phyloP scores from a whole-genome alignment of 1,139 yeast species.

The Trichomonascaceae sp. region DNA sequence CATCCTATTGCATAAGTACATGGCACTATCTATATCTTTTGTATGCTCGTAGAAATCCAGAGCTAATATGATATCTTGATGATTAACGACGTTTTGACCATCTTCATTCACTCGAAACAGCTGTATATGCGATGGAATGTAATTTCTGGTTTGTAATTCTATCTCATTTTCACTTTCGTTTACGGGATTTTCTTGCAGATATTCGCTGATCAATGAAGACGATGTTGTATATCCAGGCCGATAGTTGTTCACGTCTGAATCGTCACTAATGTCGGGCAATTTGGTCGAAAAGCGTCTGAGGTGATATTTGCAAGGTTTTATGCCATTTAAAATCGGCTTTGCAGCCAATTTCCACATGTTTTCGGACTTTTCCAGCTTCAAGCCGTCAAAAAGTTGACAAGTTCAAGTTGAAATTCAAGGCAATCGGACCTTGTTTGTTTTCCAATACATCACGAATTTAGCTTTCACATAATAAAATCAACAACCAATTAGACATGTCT shows the following conservation, averaged over 20 bases:
- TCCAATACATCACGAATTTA: background rate
- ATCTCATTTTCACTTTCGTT: no score
- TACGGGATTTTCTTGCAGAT: background rate
- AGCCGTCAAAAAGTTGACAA: background rate
- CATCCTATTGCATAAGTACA: constrained; percentile 16
- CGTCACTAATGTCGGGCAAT: background rate
- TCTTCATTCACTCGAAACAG: background rate
- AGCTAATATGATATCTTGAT: background rate
- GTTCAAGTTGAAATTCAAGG: background rate
- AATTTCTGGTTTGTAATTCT: background rate
- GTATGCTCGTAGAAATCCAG: background rate
- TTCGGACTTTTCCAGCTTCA: background rate
- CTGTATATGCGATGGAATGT: background rate
- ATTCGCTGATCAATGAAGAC: background rate
- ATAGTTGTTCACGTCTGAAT: background rate
- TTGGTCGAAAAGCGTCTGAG: background rate
- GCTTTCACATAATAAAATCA: background rate
- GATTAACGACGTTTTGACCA: background rate
- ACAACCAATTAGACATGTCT: background rate
- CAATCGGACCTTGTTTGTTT: background rate
- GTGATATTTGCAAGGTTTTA: background rate
- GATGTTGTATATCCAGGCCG: constrained; percentile 4
- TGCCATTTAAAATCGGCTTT: background rate
- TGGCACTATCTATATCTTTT: constrained; percentile 5
- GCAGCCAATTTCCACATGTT: background rate